Percentiles rank a stretch among this genome's conserved stretches.
phyloP scores from a whole-genome alignment of 257 asterid genomes.

The Penstemon barbatus region DNA sequence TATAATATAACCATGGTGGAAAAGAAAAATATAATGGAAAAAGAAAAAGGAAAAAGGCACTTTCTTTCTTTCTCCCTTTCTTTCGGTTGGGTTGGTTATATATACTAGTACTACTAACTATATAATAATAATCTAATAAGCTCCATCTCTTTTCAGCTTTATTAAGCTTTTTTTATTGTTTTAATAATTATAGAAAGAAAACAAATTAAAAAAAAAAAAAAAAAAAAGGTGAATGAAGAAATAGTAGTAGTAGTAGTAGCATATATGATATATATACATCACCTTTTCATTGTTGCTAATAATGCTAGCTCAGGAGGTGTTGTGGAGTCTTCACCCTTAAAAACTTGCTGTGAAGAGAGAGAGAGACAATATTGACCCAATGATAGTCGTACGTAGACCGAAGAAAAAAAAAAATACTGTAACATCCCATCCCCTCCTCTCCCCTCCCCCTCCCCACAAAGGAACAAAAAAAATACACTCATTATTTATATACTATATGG shows the following conservation, averaged over 20 bases:
- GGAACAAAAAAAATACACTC: too few species aligned
- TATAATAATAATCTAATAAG: constrained; percentile 28
- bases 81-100: too few species aligned
- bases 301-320: constrained; percentile 29
- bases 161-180: constrained; percentile 27
- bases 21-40: constrained; percentile 6
- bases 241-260: background rate
- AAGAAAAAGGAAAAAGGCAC: constrained; percentile 31
- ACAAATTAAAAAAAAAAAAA: background rate
- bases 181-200: constrained; percentile 4
- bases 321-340: constrained; percentile 31
- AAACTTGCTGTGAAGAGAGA: constrained; percentile 25
- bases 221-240: background rate
- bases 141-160: constrained; percentile 53
- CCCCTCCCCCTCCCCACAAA: too few species aligned
- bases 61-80: constrained; percentile 45
- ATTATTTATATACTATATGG: too few species aligned
- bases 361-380: background rate
- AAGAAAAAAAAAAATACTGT: too few species aligned
- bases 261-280: background rate
- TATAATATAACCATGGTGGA: constrained; percentile 31
- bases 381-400: too few species aligned
- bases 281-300: constrained; percentile 1
- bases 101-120: too few species aligned
- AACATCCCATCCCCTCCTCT: too few species aligned